These are phyloP conservation scores for Yamadazyma buinensis DNA, from an alignment of 1,139 yeast species.

Conservation along the genomic window DNA sequence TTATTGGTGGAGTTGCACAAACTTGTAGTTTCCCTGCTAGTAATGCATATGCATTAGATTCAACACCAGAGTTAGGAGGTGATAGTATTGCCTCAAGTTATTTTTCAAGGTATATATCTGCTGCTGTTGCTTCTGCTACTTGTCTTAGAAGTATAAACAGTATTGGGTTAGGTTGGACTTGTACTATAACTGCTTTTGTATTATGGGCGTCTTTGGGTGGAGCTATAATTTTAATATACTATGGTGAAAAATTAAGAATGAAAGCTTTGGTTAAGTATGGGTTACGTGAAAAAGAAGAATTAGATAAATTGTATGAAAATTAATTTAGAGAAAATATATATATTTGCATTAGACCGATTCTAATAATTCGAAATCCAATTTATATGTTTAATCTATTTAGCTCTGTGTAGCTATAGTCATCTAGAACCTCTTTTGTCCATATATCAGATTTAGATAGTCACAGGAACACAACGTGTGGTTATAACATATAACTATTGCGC, in stretches of 20 bases:
- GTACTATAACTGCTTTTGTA: conserved; percentile 35
- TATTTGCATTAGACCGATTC: too few relatives aligned
- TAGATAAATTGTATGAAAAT: background rate
- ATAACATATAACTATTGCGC: too few relatives aligned
- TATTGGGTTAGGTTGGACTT: conserved; percentile 54
- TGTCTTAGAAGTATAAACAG: conserved; percentile 38
- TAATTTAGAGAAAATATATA: too few relatives aligned
- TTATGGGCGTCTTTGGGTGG: conserved; percentile 23
- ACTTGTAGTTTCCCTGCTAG: conserved; percentile 47
- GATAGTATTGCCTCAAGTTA: conserved; percentile 54
- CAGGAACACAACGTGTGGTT: too few relatives aligned
- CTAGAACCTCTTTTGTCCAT: too few relatives aligned
- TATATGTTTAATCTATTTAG: too few relatives aligned
- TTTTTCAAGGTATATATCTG: conserved; percentile 44
- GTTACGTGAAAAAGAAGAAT: conserved; percentile 3
- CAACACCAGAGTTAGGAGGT: conserved; percentile 49
- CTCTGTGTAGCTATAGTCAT: too few relatives aligned
- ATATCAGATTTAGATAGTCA: too few relatives aligned
- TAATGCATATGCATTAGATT: conserved; percentile 56
- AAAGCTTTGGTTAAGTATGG: conserved; percentile 16
- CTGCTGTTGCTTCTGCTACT: conserved; percentile 48
- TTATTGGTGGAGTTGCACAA: conserved; percentile 46
- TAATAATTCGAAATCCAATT: too few relatives aligned
- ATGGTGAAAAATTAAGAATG: conserved; percentile 21
- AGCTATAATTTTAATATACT: conserved; percentile 17